These are phyloP conservation scores for Micromonas pusilla DNA, from an alignment of 139 green algal species.

Conservation along the genomic window DNA sequence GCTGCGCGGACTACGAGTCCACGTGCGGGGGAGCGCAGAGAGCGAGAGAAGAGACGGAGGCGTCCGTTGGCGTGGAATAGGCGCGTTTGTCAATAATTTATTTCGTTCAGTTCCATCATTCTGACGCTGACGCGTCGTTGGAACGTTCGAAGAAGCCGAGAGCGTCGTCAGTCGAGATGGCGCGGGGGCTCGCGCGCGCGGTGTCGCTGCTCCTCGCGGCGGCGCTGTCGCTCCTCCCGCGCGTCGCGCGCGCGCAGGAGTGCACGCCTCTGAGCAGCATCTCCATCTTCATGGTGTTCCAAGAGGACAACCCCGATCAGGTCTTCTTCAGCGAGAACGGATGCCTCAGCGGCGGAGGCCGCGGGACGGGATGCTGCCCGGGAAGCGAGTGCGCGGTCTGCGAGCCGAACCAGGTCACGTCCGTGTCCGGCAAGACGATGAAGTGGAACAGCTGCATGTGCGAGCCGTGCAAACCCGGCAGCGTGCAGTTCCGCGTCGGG, in stretches of 20 bases:
- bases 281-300: slow-evolving; percentile 9
- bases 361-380: not conserved
- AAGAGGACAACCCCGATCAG: not conserved
- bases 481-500: not conserved
- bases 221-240: not conserved
- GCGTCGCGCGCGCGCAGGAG: not conserved
- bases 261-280: not conserved
- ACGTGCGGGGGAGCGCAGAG: not conserved
- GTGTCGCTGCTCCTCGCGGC: not conserved
- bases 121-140: too few relatives aligned
- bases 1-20: not conserved
- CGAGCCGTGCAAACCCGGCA: not conserved
- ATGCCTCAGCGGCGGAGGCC: not conserved
- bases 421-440: not conserved
- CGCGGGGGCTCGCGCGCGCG: not conserved
- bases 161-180: too few relatives aligned
- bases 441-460: not conserved
- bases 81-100: too few relatives aligned
- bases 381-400: not conserved
- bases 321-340: not conserved
- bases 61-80: too few relatives aligned
- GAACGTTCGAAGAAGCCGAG: too few relatives aligned
- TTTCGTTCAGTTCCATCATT: too few relatives aligned
- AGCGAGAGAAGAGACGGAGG: not conserved
- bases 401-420: not conserved